phyloP scores from a whole-genome alignment of 495 filamentous ascomycete genomes.

The Hypoxylon lienhwacheense region DNA sequence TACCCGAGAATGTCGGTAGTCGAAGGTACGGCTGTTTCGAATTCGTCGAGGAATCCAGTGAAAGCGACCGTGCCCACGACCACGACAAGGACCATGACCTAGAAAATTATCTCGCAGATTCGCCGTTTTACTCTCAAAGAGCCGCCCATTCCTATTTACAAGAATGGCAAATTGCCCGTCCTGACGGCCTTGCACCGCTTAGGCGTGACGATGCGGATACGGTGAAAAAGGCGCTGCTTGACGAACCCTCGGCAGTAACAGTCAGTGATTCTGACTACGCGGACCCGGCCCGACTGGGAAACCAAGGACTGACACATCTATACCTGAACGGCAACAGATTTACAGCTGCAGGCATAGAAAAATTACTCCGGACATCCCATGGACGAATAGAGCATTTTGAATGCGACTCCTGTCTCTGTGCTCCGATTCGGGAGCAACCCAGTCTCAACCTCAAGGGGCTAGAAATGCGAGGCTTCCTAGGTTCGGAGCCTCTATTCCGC shows the following conservation, averaged over 20 bases:
- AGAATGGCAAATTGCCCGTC: conserved; percentile 35
- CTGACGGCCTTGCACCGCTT: conserved; percentile 37
- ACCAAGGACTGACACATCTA: conserved; percentile 47
- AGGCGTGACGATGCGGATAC: conserved; percentile 39
- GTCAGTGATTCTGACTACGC: background rate
- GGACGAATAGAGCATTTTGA: conserved; percentile 49
- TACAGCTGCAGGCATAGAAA: conserved; percentile 36
- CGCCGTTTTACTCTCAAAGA: conserved; percentile 41
- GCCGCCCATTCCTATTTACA: conserved; percentile 18
- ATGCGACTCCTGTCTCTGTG: conserved; percentile 39
- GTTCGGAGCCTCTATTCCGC: conserved; percentile 47
- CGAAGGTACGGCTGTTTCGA: conserved; percentile 39
- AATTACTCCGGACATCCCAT: conserved; percentile 36
- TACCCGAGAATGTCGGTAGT: conserved; percentile 24
- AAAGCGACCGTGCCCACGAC: conserved; percentile 40
- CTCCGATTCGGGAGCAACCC: background rate
- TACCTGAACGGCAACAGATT: conserved; percentile 45
- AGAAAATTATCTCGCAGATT: conserved; percentile 44
- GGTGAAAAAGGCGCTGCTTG: conserved; percentile 37
- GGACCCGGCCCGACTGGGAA: conserved; percentile 1
- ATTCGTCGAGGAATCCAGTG: conserved; percentile 43
- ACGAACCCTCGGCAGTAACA: background rate
- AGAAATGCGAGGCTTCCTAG: conserved; percentile 40
- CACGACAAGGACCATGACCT: conserved; percentile 43
- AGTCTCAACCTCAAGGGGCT: conserved; percentile 9